Conservation (phyloP, 164 flowering plant genomes). For the Nymphaea colorata region DNA sequence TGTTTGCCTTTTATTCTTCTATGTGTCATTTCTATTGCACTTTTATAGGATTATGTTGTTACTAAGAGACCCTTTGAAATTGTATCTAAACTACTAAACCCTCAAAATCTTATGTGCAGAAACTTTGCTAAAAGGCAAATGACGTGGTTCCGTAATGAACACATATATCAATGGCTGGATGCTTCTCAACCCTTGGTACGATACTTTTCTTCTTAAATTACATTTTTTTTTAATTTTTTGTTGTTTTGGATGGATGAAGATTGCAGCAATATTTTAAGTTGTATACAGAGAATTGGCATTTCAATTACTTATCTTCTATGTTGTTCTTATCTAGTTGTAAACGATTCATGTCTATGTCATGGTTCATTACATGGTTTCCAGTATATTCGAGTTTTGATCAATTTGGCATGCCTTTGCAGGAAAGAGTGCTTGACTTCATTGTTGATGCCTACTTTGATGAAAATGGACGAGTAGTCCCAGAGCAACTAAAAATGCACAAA, state of each 20-base stretch:
- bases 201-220: background rate
- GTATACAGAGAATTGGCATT: too few species aligned
- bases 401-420: conserved; percentile 30
- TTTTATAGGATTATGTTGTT: too few species aligned
- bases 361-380: too few species aligned
- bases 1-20: too few species aligned
- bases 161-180: conserved; percentile 84
- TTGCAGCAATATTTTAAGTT: too few species aligned
- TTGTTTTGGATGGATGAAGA: background rate
- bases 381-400: too few species aligned
- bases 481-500: conserved; percentile 46
- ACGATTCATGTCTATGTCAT: too few species aligned
- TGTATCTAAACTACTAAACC: background rate
- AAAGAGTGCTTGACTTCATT: conserved; percentile 53
- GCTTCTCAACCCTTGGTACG: conserved; percentile 86
- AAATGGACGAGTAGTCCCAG: conserved; percentile 47
- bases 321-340: too few species aligned
- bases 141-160: conserved; percentile 96
- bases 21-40: too few species aligned
- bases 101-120: conserved; percentile 23
- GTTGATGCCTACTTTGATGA: conserved; percentile 49
- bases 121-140: conserved; percentile 94
- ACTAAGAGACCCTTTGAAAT: background rate
- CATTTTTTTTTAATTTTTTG: background rate
- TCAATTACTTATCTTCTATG: background rate